Evolutionary conservation across 78 protist genomes (phyloP).

Genomic region (Dictyostelium firmibasis): DNA sequence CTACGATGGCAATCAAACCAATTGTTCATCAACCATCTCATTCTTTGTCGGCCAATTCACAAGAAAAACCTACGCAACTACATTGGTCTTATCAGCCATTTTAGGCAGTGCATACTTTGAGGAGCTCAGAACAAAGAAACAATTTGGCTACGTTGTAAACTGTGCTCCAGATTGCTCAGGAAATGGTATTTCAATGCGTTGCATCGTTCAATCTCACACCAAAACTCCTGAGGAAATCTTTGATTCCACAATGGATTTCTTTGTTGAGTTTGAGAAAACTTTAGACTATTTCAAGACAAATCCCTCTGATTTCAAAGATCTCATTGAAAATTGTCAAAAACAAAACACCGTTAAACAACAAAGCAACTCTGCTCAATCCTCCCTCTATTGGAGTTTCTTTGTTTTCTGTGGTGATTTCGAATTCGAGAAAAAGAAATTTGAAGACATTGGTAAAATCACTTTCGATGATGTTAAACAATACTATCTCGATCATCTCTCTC

Average conservation of each 20-base stretch:
- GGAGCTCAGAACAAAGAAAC: constrained; percentile 52
- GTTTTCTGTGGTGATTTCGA: not conserved
- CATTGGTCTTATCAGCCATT: not conserved
- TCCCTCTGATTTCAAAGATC: not conserved
- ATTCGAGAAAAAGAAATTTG: not conserved
- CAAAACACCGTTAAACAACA: not conserved
- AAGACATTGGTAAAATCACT: not conserved
- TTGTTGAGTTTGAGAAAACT: not conserved
- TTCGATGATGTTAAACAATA: not conserved
- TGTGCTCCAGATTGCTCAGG: not conserved
- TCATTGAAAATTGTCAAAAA: not conserved
- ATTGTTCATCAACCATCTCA: not conserved
- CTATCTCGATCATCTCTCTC: not conserved
- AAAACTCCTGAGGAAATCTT: not conserved
- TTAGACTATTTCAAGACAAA: not conserved
- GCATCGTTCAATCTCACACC: not conserved
- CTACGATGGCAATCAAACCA: not conserved
- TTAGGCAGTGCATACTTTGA: not conserved
- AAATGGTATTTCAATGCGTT: not conserved
- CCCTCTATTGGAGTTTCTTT: not conserved
- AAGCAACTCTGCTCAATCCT: not conserved
- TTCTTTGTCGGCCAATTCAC: not conserved
- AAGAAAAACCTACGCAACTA: not conserved
- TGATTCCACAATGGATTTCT: not conserved
- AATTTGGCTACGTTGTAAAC: constrained; percentile 55